Percentiles rank a stretch among this genome's conserved stretches.
Conservation (phyloP, 805 yeast species). For the Candida mattraensis region DNA sequence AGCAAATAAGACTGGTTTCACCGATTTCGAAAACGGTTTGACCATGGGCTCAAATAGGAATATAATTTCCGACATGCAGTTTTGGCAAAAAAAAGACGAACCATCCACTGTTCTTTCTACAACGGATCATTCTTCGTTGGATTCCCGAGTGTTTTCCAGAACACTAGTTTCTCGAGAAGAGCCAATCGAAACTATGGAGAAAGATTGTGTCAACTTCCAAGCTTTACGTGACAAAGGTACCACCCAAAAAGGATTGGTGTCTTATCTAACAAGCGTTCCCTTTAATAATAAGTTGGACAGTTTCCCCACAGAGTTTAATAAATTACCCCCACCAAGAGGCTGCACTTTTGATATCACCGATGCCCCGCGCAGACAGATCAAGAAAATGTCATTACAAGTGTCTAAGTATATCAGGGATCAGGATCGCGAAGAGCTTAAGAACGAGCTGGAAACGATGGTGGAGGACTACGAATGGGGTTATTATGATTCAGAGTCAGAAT, state of each 20-base stretch:
- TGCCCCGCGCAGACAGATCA: slow-evolving; percentile 22
- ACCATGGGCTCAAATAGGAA: slow-evolving; percentile 41
- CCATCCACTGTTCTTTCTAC: no score
- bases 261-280: slow-evolving; percentile 12
- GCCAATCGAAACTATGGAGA: slow-evolving; percentile 1
- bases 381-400: slow-evolving; percentile 27
- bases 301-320: slow-evolving; percentile 30
- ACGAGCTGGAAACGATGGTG: slow-evolving; percentile 44
- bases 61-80: slow-evolving; percentile 16
- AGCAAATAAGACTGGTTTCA: slow-evolving; percentile 38
- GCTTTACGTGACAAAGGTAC: slow-evolving; percentile 20
- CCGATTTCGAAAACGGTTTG: slow-evolving; percentile 42
- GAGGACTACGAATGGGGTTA: slow-evolving; percentile 53
- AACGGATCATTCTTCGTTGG: no score
- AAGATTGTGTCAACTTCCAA: slow-evolving; percentile 9
- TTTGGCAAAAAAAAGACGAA: no score
- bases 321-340: slow-evolving; percentile 9
- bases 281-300: slow-evolving; percentile 29
- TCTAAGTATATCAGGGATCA: slow-evolving; percentile 37
- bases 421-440: slow-evolving; percentile 54
- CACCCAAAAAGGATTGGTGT: slow-evolving; percentile 12
- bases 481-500: slow-evolving; percentile 45
- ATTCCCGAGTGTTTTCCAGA: no score
- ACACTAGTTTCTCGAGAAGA: slow-evolving; percentile 8
- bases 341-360: slow-evolving; percentile 26